phyloP scores from a whole-genome alignment of 306 rosid species.

The Gynostemma pentaphyllum region DNA sequence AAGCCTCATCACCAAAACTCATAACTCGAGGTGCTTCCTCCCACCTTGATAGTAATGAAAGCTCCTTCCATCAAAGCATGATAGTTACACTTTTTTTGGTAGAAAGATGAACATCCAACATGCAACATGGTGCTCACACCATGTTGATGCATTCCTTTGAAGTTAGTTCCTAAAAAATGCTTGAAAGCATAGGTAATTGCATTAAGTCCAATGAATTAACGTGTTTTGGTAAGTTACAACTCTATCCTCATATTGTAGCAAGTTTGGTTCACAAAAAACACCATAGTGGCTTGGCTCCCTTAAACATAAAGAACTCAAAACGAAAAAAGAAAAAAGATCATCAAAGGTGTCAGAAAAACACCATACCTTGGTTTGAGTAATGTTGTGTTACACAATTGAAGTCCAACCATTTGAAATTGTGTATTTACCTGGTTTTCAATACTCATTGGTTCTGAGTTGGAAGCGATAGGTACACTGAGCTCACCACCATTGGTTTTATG shows the following conservation, averaged over 20 bases:
- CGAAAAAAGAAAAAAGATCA: not conserved
- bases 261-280: not conserved
- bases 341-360: not conserved
- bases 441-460: conserved; percentile 59
- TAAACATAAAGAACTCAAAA: not conserved
- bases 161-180: not conserved
- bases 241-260: not conserved
- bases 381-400: not conserved
- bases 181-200: not conserved
- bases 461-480: conserved; percentile 54
- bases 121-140: not conserved
- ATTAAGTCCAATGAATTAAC: not conserved
- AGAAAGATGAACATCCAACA: too few relatives aligned
- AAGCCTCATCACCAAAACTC: too few relatives aligned
- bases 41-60: too few relatives aligned
- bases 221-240: not conserved
- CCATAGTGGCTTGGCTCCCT: not conserved
- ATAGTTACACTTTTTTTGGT: too few relatives aligned
- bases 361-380: not conserved
- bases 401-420: not conserved
- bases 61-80: too few relatives aligned
- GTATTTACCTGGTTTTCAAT: conserved; percentile 61
- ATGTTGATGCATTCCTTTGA: not conserved
- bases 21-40: too few relatives aligned
- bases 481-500: conserved; percentile 65